Base-by-base conservation (phyloP, 2,329 filamentous ascomycete species). In the Botryosphaeria dothidea region DNA sequence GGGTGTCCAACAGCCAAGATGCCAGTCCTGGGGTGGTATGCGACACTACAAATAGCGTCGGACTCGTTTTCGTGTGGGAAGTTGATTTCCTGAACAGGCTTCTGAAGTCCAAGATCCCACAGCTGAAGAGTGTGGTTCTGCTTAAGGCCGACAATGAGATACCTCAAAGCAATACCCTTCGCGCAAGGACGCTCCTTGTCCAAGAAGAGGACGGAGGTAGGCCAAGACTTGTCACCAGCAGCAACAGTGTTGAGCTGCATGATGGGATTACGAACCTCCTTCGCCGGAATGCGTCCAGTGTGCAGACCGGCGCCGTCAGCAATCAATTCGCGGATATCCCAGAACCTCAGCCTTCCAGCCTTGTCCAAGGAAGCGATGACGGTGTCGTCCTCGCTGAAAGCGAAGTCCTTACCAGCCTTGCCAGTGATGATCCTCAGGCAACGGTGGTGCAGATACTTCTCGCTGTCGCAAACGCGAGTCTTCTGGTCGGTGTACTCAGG, bases 91-190 rank as follows among this genome's bases (percentile, higher is more conserved):
- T 99, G 94, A 41, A 99, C 95, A 31, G 93, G 92, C 80, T 97
- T 97, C 70, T 91, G 91, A 36, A 99, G 88, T 46, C 92, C 93
- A 74, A 99, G 88, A 82, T 99, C 95, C 96, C 95, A 99, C 49
- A 99, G 87, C 83, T 99, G 96, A 67, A 99, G 87, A 64, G 94
- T 96, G 81, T 99, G 95, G 79, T 99, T 99, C 79, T 99, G 95
- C 82, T 98, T 97, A 87, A 98, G 92, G 72, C 95, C 95, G 68
- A 99, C 92, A 75, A 99, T 90, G 82, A 99, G 90, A 81, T 99
- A 99, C 67, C 95, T 89, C 68, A 97, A 84, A 54, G 96, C 93
- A 73, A 91, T 90, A 66, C 91, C 90, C 81, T 95, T 97, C 80
- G 90, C 87, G 79, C 96, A 97, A 51, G 95, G 93, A 68, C 93